These are phyloP conservation scores for Houttuynia cordata DNA, from an alignment of 164 flowering plant species.

Conservation along the genomic window DNA sequence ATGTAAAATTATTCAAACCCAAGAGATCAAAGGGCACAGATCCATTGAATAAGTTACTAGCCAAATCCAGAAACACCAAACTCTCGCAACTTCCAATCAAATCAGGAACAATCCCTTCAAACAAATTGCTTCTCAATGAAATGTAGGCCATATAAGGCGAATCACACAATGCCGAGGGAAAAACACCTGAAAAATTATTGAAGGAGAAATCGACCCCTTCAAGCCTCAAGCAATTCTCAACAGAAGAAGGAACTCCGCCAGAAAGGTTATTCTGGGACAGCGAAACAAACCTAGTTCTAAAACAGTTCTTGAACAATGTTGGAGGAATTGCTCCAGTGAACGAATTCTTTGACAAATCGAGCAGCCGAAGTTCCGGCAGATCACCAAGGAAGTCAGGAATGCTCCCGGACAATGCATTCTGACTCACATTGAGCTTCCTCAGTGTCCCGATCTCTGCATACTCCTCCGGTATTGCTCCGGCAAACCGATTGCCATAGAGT, in stretches of 20 bases:
- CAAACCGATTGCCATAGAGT: conserved; percentile 64
- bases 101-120: conserved; percentile 42
- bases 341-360: conserved; percentile 80
- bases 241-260: conserved; percentile 50
- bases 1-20: conserved; percentile 35
- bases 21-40: conserved; percentile 50
- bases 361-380: conserved; percentile 48
- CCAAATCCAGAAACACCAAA: conserved; percentile 64
- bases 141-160: conserved; percentile 36
- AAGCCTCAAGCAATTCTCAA: conserved; percentile 52
- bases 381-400: conserved; percentile 80
- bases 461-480: conserved; percentile 61
- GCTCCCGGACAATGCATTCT: conserved; percentile 68
- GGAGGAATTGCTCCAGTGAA: conserved; percentile 56
- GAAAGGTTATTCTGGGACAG: conserved; percentile 58
- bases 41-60: conserved; percentile 63
- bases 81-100: conserved; percentile 39
- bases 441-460: conserved; percentile 37
- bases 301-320: conserved; percentile 52
- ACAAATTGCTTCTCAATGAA: conserved; percentile 56
- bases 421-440: conserved; percentile 88
- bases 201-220: conserved; percentile 69
- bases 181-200: conserved; percentile 54
- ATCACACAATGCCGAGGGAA: conserved; percentile 49
- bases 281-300: conserved; percentile 59